Base-by-base conservation (phyloP, 331 rosid genomes). In the Malus hybrid region DNA sequence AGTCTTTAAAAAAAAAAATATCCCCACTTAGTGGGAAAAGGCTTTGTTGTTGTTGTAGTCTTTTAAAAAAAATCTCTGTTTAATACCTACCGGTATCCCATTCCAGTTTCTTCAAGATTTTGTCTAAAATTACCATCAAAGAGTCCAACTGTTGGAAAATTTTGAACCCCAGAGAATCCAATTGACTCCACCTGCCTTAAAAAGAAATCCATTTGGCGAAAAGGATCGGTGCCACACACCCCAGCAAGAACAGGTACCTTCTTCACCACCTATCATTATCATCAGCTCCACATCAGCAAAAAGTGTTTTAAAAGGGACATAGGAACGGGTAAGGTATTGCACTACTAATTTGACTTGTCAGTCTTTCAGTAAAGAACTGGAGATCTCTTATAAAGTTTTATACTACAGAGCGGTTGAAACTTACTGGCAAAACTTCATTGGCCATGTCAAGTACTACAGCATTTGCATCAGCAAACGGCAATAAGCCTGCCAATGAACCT, bases 391-490 rank as follows among this genome's bases (percentile, higher is more conserved):
- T 39, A 39, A 39, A 39, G 46, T 39, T 39, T 39, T 39, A 39
- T 39, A 39, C 4, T 39, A 50, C 8, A 78, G 76, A 75, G 72
- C 57, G 67, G 68, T 62, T 29, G 46, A 80, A 73, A 78, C 91
- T 39, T 90, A 91, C 98, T 10, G 98, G 96, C 79, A 93, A 86
- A 55, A 93, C 97, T 86, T 91, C 97, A 82, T 91, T 90, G 80
- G 97, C 96, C 95, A 93, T 90, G 78, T 93, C 97, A 56, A 93
- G 96, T 48, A 93, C 92, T 54, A 93, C 52, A 54, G 96, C 97
- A 86, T 93, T 93, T 44, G 98, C 98, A 87, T 93, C 93, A 55
- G 96, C 94, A 75, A 87, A 93, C 71, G 98, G 98, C 69, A 93
- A 82, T 52, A 91, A 85, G 76, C 98, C 97, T 18, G 98, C 96